These are phyloP conservation scores for Aegilops longissima DNA, from an alignment of 176 grass and related monocot genomes.

Conservation along the genomic window DNA sequence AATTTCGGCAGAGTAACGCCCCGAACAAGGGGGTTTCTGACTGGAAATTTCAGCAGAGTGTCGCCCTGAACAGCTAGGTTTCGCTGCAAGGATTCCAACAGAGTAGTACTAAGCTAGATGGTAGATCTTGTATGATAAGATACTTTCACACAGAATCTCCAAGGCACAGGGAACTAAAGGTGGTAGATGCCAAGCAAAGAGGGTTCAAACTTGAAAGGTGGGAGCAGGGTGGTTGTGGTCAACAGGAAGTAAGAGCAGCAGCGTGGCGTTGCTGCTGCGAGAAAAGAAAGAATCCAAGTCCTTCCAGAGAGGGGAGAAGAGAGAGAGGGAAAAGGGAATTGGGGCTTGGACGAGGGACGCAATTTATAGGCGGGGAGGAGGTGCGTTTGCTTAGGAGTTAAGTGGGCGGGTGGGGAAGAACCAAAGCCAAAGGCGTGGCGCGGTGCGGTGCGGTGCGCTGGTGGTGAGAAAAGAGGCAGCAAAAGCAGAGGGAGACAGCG, in stretches of 20 bases:
- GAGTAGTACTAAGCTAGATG: background rate
- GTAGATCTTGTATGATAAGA: conserved; percentile 1
- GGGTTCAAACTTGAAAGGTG: background rate
- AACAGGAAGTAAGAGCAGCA: conserved; percentile 8
- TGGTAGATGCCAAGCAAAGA: background rate
- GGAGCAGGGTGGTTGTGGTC: conserved; percentile 7
- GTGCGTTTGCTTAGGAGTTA: conserved; percentile 44
- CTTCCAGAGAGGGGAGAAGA: conserved; percentile 31
- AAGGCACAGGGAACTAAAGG: conserved; percentile 10
- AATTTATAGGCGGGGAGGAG: conserved; percentile 57
- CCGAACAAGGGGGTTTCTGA: background rate
- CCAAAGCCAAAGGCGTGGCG: conserved; percentile 2
- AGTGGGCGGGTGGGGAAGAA: conserved; percentile 27
- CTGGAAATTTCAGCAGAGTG: conserved; percentile 22
- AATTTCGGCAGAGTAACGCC: conserved; percentile 39
- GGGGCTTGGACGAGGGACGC: conserved; percentile 38
- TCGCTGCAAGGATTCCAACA: too few species aligned
- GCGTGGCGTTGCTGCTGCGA: background rate
- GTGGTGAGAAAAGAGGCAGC: conserved; percentile 19
- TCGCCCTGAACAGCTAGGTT: background rate
- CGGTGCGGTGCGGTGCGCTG: conserved; percentile 6
- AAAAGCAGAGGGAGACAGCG: background rate
- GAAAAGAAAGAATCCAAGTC: conserved; percentile 14
- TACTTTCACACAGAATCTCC: conserved; percentile 41
- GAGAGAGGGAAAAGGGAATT: conserved; percentile 82